phyloP scores from a whole-genome alignment of 2,329 filamentous ascomycete genomes.

The Arthrobotrys iridis region DNA sequence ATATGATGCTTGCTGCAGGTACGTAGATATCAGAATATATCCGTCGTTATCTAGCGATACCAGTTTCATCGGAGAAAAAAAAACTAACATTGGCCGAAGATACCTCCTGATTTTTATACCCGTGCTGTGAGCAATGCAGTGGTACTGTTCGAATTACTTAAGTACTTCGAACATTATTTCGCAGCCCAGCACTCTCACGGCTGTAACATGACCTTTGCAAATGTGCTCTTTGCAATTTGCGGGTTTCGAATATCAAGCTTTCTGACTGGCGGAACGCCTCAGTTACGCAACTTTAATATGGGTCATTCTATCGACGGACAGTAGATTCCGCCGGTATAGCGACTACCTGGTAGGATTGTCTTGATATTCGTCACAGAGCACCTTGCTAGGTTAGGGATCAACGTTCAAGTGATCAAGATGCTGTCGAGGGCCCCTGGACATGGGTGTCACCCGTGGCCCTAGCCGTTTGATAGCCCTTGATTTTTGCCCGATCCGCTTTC shows the following conservation, averaged over 20 bases:
- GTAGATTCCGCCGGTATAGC: slow-evolving; percentile 4
- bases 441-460: slow-evolving; percentile 36
- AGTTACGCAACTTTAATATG: slow-evolving; percentile 33
- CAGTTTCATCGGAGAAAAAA: background rate
- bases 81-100: background rate
- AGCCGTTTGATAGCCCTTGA: slow-evolving; percentile 37
- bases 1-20: background rate
- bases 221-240: slow-evolving; percentile 4
- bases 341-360: background rate
- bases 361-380: background rate
- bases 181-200: background rate
- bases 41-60: background rate
- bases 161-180: background rate
- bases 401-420: slow-evolving; percentile 36
- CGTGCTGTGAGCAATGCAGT: background rate
- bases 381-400: slow-evolving; percentile 24
- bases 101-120: background rate
- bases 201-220: background rate
- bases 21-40: background rate
- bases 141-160: background rate
- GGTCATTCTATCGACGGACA: slow-evolving; percentile 25
- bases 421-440: slow-evolving; percentile 31
- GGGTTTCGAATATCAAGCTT: slow-evolving; percentile 15
- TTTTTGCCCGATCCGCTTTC: slow-evolving; percentile 25
- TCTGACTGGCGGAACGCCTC: background rate